Conservation (phyloP, 176 grass and related monocot genomes). For the Aegilops longissima region DNA sequence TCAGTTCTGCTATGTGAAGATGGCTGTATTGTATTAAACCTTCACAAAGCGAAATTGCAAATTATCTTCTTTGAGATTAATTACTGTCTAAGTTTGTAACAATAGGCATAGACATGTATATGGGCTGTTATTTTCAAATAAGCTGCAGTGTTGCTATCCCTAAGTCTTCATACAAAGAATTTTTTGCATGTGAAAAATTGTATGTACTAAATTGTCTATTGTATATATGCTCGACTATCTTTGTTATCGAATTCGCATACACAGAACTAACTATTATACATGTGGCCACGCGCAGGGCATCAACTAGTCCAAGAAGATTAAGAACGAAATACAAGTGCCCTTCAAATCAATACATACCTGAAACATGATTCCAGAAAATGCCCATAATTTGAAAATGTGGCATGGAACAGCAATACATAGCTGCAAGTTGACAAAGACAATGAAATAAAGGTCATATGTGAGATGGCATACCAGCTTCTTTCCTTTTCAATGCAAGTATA, state of each 20-base stretch:
- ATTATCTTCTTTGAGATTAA: neutral
- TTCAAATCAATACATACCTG: constrained; percentile 51
- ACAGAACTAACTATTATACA: neutral
- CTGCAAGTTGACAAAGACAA: constrained; percentile 48
- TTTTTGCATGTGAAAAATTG: neutral
- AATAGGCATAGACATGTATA: neutral
- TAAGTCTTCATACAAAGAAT: neutral
- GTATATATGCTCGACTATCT: neutral
- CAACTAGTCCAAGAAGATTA: neutral
- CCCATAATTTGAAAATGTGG: constrained; percentile 98
- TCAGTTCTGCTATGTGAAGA: neutral
- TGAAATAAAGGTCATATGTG: neutral
- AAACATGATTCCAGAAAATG: constrained; percentile 88
- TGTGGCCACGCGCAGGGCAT: neutral
- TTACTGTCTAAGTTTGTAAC: neutral
- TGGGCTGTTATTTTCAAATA: neutral
- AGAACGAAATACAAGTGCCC: neutral
- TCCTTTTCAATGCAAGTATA: neutral
- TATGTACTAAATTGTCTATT: neutral
- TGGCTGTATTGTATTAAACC: neutral
- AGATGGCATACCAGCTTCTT: neutral
- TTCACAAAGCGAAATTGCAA: neutral
- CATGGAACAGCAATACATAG: constrained; percentile 85
- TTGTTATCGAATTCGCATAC: neutral
- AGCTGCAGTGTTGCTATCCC: neutral